A percentile compares a stretch with the other conserved stretches of the same genome.
Evolutionary conservation across 106 monocot species (phyloP).

Genomic region (Dendrobium nobile): DNA sequence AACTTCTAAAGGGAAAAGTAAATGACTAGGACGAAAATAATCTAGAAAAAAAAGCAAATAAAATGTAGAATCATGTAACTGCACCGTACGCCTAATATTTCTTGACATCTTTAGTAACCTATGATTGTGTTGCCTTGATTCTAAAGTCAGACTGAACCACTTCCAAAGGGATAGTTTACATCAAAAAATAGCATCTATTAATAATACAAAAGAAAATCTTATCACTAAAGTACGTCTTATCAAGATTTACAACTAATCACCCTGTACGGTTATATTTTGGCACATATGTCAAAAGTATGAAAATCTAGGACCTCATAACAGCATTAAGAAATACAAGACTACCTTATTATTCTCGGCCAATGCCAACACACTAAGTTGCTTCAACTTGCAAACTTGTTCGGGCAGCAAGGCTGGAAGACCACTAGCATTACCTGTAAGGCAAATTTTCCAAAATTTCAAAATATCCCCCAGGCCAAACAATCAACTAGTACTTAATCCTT

Average conservation of each 20-base stretch:
- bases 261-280: background rate
- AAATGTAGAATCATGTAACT: background rate
- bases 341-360: slow-evolving; percentile 92
- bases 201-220: background rate
- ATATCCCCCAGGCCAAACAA: background rate
- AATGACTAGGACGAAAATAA: background rate
- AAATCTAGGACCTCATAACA: background rate
- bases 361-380: slow-evolving; percentile 86
- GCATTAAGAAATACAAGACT: background rate
- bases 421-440: slow-evolving; percentile 35
- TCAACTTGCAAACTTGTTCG: slow-evolving; percentile 80
- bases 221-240: background rate
- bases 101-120: background rate
- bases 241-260: background rate
- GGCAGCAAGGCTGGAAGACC: slow-evolving; percentile 52
- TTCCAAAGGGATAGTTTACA: background rate
- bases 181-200: background rate
- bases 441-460: background rate
- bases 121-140: background rate
- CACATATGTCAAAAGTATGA: background rate
- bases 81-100: background rate
- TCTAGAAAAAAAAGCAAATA: background rate
- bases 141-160: background rate
- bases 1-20: no score
- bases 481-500: background rate